A percentile compares a stretch with the other conserved stretches of the same genome.
phyloP scores from a whole-genome alignment of 345 rosid species.

The Kernera saxatilis region DNA sequence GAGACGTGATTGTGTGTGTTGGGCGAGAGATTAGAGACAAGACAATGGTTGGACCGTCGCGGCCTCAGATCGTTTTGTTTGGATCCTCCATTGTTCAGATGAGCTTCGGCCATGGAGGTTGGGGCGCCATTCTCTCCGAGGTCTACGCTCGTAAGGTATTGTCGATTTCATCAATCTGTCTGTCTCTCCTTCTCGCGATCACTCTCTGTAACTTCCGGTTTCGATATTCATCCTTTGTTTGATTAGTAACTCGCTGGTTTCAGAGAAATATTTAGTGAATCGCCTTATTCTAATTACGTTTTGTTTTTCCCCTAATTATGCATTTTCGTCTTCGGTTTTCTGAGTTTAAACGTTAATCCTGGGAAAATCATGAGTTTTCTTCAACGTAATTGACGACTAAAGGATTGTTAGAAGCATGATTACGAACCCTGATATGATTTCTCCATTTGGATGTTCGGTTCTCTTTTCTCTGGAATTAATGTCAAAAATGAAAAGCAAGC shows the following conservation, averaged over 20 bases:
- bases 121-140: constrained; percentile 91
- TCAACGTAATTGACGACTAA: not conserved
- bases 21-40: not conserved
- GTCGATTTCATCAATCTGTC: not conserved
- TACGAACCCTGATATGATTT: not conserved
- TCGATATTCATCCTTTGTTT: not conserved
- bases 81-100: constrained; percentile 98
- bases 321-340: not conserved
- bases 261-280: not conserved
- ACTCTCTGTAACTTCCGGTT: not conserved
- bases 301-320: not conserved
- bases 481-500: not conserved
- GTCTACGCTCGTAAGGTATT: constrained; percentile 84
- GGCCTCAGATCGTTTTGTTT: constrained; percentile 92
- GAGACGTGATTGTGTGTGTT: not conserved
- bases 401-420: not conserved
- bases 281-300: not conserved
- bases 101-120: constrained; percentile 85
- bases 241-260: not conserved
- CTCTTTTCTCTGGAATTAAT: not conserved
- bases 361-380: not conserved
- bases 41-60: constrained; percentile 70
- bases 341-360: not conserved
- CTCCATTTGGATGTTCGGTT: constrained; percentile 1
- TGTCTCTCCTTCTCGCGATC: not conserved